Evolutionary conservation across 129 eudicot genomes (phyloP), one percentile per base, ranked within the genome.

Genomic region (Deinandra increscens): DNA sequence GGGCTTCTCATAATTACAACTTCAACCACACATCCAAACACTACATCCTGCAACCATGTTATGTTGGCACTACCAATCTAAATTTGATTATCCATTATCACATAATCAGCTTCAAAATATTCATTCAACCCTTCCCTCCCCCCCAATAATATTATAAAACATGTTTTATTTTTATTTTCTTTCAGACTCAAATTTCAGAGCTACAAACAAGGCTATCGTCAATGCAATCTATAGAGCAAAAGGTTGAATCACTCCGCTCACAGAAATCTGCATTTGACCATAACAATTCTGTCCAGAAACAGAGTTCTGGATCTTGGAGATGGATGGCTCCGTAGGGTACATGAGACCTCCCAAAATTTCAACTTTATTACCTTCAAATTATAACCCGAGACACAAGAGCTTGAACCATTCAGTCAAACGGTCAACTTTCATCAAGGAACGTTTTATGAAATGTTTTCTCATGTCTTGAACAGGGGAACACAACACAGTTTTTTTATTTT

Each of bases 111-210:
- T 58, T 29, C 19, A n/a, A 58, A 58, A 58, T 1, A 53, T 20
- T 8, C 2, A 9, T 38, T 9, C 34, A 41, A 19, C 13, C 4
- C n/a, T n/a, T n/a, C n/a, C n/a, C n/a, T n/a, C n/a, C n/a, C n/a
- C n/a, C n/a, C n/a, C n/a, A n/a, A n/a, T n/a, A n/a, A n/a, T n/a
- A n/a, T 50, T 13, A 41, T 39, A 36, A 15, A 20, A 38, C 51
- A 14, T 63, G 17, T 64, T 37, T 64, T 37, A 43, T 17, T 10
- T 51, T 43, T 51, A 7, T 51, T 43, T 51, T 43, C 31, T 65
- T 74, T n/a, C 89, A 92, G 99, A 95, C 89, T 65, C 99, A 94
- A 44, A 94, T 89, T 67, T 80, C 72, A 31, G 97, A 87, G 84
- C 75, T 89, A n/a, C 87, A 87, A 75, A 85, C 79, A 72, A 67